Evolutionary conservation across 106 monocot genomes (phyloP), one percentile per base, ranked within the genome.

Genomic region (Hemerocallis citrina): DNA sequence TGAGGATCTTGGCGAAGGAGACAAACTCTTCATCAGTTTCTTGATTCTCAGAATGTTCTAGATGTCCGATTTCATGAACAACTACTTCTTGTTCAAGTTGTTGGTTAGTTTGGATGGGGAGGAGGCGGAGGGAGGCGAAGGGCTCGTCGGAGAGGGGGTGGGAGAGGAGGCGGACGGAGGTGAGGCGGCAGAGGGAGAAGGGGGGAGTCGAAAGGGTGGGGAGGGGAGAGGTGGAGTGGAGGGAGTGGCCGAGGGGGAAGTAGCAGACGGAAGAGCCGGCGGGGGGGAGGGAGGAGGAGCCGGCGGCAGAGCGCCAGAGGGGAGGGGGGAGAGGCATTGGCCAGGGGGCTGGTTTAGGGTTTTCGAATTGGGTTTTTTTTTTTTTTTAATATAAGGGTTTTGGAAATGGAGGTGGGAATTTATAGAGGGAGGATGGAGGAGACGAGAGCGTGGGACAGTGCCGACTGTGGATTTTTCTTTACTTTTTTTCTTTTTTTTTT

Each of bases 181-280:
- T 7, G 63, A 81, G 55, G 4, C 32, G 19, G 41, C 79, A 76
- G 54, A 59, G 74, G 19, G 63, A 4, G 34, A 15, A 57, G 15
- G 65, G 34, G 5, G 30, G 6, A 38, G 44, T 7, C 4, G 56
- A 10, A 43, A 59, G 58, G 38, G 55, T 37, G 62, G 50, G 43
- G 21, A 59, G 63, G 0, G 61, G 57, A 19, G 69, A 63, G 6
- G 71, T 17, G 47, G 81, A 42, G 21, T 80, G 70, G 45, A 81
- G 81, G 55, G 54, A 44, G 66, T 81, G 85, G 54, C 81, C 85
- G 34, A 81, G 57, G 0, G 81, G 81, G 60, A 85, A 77, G 81
- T 81, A 85, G 80, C 54, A 74, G 22, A 74, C 77, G 33, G 7
- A 22, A 5, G 69, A 43, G 7, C 81, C 85, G 17, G 70, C 66